Conservation (phyloP, 2,329 filamentous ascomycete species). For the Ophiostoma novo-ulmi region DNA sequence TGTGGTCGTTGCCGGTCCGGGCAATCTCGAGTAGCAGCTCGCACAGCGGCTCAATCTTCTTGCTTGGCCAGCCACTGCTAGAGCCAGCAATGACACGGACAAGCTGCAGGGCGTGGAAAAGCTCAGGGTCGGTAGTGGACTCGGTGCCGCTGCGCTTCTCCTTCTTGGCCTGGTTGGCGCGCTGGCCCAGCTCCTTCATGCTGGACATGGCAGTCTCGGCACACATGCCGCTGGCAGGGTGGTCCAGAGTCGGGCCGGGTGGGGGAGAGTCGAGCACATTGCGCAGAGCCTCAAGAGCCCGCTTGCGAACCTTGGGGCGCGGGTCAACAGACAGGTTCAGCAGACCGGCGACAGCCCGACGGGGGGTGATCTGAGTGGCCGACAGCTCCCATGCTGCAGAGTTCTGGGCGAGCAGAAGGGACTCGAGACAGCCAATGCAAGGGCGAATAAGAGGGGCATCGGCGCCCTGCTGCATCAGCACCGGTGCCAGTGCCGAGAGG, state of each 20-base stretch:
- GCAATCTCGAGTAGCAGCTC: slow-evolving; percentile 86
- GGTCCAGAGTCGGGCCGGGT: slow-evolving; percentile 85
- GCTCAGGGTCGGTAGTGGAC: slow-evolving; percentile 65
- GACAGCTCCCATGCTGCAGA: slow-evolving; percentile 80
- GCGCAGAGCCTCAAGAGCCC: slow-evolving; percentile 82
- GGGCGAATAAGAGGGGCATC: slow-evolving; percentile 82
- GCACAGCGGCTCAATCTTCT: slow-evolving; percentile 88
- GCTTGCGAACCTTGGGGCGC: slow-evolving; percentile 87
- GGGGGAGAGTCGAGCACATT: slow-evolving; percentile 80
- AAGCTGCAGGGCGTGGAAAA: slow-evolving; percentile 89
- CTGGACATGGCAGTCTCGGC: slow-evolving; percentile 83
- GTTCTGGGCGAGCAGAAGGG: slow-evolving; percentile 86
- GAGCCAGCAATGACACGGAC: slow-evolving; percentile 84
- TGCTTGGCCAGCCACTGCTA: slow-evolving; percentile 91
- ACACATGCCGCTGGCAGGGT: slow-evolving; percentile 93
- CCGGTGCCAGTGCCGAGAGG: slow-evolving; percentile 76
- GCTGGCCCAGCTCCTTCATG: slow-evolving; percentile 66
- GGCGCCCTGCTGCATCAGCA: slow-evolving; percentile 71
- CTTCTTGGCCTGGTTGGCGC: slow-evolving; percentile 59
- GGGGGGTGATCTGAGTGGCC: slow-evolving; percentile 75
- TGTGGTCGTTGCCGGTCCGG: slow-evolving; percentile 84
- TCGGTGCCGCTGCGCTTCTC: slow-evolving; percentile 56
- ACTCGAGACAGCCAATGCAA: slow-evolving; percentile 88
- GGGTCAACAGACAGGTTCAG: slow-evolving; percentile 79
- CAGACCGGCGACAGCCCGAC: slow-evolving; percentile 79